Evolutionary conservation across 2,329 filamentous ascomycete genomes (phyloP).

Genomic region (Claviceps sp.): DNA sequence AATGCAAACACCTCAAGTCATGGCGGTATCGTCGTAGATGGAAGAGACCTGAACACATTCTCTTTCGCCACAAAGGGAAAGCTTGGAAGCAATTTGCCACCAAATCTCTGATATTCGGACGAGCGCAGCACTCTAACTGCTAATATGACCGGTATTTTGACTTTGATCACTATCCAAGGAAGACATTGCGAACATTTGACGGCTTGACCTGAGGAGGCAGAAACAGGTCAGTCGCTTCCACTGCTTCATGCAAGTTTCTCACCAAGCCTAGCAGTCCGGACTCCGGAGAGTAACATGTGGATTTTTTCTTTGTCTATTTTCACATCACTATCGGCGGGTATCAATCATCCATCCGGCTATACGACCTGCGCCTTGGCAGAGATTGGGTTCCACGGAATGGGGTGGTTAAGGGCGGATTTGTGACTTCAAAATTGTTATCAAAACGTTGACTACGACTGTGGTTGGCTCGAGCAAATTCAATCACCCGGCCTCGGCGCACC

Average conservation of each 20-base stretch:
- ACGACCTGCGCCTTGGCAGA: neutral
- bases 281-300: neutral
- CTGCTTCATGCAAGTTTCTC: neutral
- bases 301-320: neutral
- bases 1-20: constrained; percentile 9
- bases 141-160: neutral
- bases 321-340: neutral
- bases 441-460: neutral
- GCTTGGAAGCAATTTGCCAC: neutral
- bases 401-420: neutral
- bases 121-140: neutral
- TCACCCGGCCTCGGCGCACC: neutral
- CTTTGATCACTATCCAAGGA: neutral
- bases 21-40: neutral
- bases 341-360: neutral
- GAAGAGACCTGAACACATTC: neutral
- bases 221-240: neutral
- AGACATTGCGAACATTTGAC: neutral
- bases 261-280: neutral
- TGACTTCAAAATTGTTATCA: neutral
- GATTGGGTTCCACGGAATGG: no score
- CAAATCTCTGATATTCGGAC: neutral
- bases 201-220: neutral
- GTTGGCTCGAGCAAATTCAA: neutral
- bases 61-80: neutral